Base-by-base conservation (phyloP, 2,329 filamentous ascomycete species). In the Penicillium sp. region DNA sequence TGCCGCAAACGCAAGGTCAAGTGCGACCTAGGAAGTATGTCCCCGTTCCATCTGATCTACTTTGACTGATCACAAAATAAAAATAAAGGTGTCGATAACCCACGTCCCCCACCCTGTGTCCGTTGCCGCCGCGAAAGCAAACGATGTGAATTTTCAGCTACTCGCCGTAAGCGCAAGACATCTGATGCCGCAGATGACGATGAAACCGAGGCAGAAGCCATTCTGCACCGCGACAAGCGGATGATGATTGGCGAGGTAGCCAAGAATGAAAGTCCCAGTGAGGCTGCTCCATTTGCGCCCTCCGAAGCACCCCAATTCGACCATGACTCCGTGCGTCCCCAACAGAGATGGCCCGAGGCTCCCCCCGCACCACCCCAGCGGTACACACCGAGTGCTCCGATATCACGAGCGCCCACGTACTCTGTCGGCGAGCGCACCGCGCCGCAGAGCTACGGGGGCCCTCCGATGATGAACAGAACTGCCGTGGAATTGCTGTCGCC, bases 141-240 rank as follows among this genome's bases (percentile, higher is more conserved):
- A 74, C 88, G 96, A 67, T 99, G 94, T 79, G 96, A 88, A 81
- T 99, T 99, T 79, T 96, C 92, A 58, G 90, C 92, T 18, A 97
- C 92, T 31, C 84, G 94, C 47, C 87, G 94, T 69, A 97, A 97
- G 85, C 86, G 92, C 70, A 95, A 94, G 81, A 82, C 82, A 45
- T 84, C 77, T 24, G 80, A 78, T 53, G 75, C 72, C 48, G 72
- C 70, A 38, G 60, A 70, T 36, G 59, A 60, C 10, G 77, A 78
- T 8, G 75, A 75, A 41, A 21, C n/a, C 29, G 76, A 77, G 32
- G 65, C 70, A 24, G 75, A 78, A 22, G 67, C 67, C 29, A 64
- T 71, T 14, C 67, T 74, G 18, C 71, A 64, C 81, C 62, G 74
- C 54, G 74, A 76, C 59, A 76, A 75, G 62, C 72, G 74, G 79